Percentiles rank a stretch among this genome's conserved stretches.
Evolutionary conservation across 1,284 basidiomycete species (phyloP).

Genomic region (Pseudozyma tsukubaensis): DNA sequence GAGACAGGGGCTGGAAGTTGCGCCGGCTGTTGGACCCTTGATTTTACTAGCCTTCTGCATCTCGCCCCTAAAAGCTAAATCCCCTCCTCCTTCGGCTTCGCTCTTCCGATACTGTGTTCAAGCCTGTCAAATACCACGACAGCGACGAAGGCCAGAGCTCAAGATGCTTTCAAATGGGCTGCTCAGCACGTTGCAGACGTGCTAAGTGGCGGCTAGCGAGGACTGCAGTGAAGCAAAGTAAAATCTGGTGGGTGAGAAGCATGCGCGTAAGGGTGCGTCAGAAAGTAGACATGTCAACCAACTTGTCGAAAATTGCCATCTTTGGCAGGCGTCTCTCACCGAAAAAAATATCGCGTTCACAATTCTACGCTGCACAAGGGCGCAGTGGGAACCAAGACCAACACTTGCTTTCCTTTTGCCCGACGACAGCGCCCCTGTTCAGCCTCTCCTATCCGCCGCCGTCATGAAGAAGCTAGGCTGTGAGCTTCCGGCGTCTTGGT

Average conservation of each 20-base stretch:
- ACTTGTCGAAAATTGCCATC: slow-evolving; percentile 8
- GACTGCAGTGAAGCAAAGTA: too few relatives aligned
- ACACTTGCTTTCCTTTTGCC: neutral
- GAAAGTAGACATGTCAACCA: slow-evolving; percentile 39
- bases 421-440: too few relatives aligned
- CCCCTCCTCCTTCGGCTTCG: neutral
- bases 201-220: neutral
- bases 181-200: too few relatives aligned
- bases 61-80: slow-evolving; percentile 4
- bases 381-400: slow-evolving; percentile 3
- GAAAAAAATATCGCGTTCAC: neutral
- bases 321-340: slow-evolving; percentile 4
- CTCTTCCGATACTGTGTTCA: too few relatives aligned
- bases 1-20: neutral
- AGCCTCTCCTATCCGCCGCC: too few relatives aligned
- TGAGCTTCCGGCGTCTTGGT: too few relatives aligned
- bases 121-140: too few relatives aligned
- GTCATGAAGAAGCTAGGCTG: too few relatives aligned
- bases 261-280: neutral
- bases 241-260: too few relatives aligned
- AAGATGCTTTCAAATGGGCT: too few relatives aligned
- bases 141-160: too few relatives aligned
- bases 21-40: neutral
- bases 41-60: neutral
- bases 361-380: neutral